These are phyloP conservation scores for Trametes elegans DNA, from an alignment of 768 basidiomycete genomes.

Conservation along the genomic window DNA sequence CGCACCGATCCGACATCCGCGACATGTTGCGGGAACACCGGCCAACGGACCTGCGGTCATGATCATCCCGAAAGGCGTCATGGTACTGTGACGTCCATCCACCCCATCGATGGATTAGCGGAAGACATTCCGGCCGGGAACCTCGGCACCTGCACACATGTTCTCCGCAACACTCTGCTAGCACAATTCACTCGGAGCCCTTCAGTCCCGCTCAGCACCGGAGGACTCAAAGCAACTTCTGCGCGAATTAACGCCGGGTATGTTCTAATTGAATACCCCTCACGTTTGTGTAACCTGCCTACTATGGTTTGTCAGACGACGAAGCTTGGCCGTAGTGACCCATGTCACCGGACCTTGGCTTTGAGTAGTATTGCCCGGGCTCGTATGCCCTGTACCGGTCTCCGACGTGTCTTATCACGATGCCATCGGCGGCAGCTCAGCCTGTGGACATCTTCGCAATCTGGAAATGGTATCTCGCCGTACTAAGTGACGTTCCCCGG, in stretches of 20 bases:
- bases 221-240: neutral
- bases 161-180: neutral
- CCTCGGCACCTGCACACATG: neutral
- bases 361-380: constrained; percentile 3
- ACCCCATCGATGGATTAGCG: constrained; percentile 16
- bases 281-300: neutral
- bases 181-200: neutral
- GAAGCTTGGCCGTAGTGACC: neutral
- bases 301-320: constrained; percentile 9
- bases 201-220: neutral
- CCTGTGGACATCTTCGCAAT: constrained; percentile 2
- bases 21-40: neutral
- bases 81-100: neutral
- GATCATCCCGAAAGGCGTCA: constrained; percentile 8
- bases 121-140: constrained; percentile 1
- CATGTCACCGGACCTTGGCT: constrained; percentile 13
- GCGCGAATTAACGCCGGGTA: constrained; percentile 8
- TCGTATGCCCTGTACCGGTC: constrained; percentile 9
- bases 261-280: constrained; percentile 5
- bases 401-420: constrained; percentile 16
- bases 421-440: constrained; percentile 12
- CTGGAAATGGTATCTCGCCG: constrained; percentile 17
- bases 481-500: neutral
- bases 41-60: constrained; percentile 2
- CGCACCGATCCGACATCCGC: constrained; percentile 10